Evolutionary conservation across 2,329 filamentous ascomycete genomes (phyloP).

Genomic region (Scorias spongiosa): DNA sequence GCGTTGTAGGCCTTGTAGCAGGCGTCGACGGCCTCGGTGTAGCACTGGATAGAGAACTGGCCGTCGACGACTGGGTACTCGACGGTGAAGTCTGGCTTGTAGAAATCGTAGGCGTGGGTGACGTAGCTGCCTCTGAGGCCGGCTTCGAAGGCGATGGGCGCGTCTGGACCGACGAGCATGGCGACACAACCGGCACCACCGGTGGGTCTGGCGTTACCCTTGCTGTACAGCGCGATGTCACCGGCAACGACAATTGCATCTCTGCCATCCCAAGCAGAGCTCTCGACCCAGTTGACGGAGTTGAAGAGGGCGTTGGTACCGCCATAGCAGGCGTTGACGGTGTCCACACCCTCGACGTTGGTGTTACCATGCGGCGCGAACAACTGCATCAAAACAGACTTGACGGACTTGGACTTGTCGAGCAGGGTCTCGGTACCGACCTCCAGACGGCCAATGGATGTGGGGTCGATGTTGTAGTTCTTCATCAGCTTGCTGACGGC

Average conservation of each 20-base stretch:
- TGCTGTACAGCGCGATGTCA: constrained; percentile 40
- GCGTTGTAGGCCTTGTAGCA: constrained; percentile 40
- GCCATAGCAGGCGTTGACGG: constrained; percentile 39
- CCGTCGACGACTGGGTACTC: constrained; percentile 39
- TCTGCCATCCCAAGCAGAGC: constrained; percentile 37
- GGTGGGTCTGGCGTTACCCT: constrained; percentile 37
- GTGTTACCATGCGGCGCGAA: constrained; percentile 37
- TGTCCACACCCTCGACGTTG: constrained; percentile 39
- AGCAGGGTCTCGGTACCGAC: constrained; percentile 40
- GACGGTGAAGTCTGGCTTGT: constrained; percentile 39
- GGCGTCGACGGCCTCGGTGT: constrained; percentile 36
- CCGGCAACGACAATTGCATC: constrained; percentile 37
- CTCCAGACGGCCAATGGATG: constrained; percentile 35
- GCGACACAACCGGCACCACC: constrained; percentile 39
- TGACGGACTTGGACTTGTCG: constrained; percentile 41
- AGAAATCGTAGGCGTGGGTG: constrained; percentile 39
- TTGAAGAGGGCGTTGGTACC: constrained; percentile 41
- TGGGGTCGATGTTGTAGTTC: constrained; percentile 38
- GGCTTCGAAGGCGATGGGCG: constrained; percentile 34
- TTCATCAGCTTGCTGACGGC: constrained; percentile 36
- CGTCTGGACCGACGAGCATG: constrained; percentile 37
- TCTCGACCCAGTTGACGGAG: constrained; percentile 39
- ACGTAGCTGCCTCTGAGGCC: constrained; percentile 36
- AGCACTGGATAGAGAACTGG: constrained; percentile 38
- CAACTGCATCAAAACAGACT: constrained; percentile 39